Evolutionary conservation across 768 basidiomycete species (phyloP), one percentile per base, ranked within the genome.

Genomic region (Psilocybe tampanensis): DNA sequence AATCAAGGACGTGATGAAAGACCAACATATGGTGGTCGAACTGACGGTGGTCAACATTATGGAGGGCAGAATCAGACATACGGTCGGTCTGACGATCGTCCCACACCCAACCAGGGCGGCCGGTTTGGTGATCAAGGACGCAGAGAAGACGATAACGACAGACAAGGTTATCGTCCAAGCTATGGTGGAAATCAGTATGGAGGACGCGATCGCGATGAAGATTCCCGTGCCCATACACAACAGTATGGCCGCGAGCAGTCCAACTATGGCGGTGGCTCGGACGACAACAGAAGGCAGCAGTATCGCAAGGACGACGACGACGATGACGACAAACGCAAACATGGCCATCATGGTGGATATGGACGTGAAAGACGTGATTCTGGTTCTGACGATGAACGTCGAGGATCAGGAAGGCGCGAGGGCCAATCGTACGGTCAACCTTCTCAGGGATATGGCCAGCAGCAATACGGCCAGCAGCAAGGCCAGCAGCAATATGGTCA

Each of bases 111-210:
- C n/a, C n/a, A n/a, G n/a, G n/a, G n/a, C n/a, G n/a, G n/a, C n/a
- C n/a, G n/a, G n/a, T n/a, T n/a, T 23, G 44, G 42, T 8, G 8
- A 54, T 26, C 45, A 47, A 15, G 23, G 26, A 8, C 17, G 47
- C 26, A 58, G 44, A 34, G 54, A 52, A 32, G 47, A 62, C 19
- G 61, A 60, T 50, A 52, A 63, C 51, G 60, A 57, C 39, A 44
- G 59, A 52, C 49, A 44, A 3, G 33, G 32, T 41, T 23, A 53
- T 22, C 17, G 32, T 32, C 54, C 49, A 32, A 45, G 44, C 21
- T 52, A 56, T 23, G 49, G 48, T 11, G 33, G 33, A 39, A 42
- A 47, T 12, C 48, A 50, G 13, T n/a, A 21, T 19, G 44, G 19
- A 18, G 44, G 44, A 18, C 5, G 24, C n/a, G 13, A 44, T 22